Conservation (phyloP, 2,329 filamentous ascomycete species). For the Aciculosporium take region DNA sequence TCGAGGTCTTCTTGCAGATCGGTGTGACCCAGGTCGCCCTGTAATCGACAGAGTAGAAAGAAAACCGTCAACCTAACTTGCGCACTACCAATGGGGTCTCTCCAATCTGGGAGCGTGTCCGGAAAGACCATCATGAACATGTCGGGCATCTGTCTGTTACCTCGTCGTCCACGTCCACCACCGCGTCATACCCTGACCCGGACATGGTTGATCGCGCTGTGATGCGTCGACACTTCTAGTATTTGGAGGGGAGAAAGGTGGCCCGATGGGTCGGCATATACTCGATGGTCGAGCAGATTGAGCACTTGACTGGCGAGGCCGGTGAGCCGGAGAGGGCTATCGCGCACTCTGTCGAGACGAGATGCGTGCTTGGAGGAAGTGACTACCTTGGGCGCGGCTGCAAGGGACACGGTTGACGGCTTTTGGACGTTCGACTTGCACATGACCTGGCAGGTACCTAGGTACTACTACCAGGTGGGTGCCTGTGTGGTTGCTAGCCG, state of each 20-base stretch:
- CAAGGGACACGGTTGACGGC: too few relatives aligned
- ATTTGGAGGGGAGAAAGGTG: neutral
- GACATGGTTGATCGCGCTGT: constrained; percentile 43
- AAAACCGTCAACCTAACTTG: too few relatives aligned
- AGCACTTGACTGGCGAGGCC: neutral
- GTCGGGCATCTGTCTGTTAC: constrained; percentile 28
- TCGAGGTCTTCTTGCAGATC: constrained; percentile 98
- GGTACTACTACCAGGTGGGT: too few relatives aligned
- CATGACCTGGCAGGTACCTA: too few relatives aligned
- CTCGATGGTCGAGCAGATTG: neutral
- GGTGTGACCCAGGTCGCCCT: constrained; percentile 96
- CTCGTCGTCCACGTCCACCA: constrained; percentile 95
- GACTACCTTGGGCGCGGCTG: too few relatives aligned
- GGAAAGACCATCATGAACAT: neutral
- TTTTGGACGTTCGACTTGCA: too few relatives aligned
- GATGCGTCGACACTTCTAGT: constrained; percentile 7
- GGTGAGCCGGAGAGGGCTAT: neutral
- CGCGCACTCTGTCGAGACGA: neutral
- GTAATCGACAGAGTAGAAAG: constrained; percentile 4
- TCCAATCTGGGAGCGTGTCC: too few relatives aligned
- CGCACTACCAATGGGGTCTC: too few relatives aligned
- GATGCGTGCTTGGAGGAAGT: neutral
- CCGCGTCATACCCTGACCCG: constrained; percentile 86
- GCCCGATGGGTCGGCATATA: neutral
- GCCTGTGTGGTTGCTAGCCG: neutral